Conservation (phyloP, 2,329 filamentous ascomycete genomes). For the Rachicladosporium sp. region DNA sequence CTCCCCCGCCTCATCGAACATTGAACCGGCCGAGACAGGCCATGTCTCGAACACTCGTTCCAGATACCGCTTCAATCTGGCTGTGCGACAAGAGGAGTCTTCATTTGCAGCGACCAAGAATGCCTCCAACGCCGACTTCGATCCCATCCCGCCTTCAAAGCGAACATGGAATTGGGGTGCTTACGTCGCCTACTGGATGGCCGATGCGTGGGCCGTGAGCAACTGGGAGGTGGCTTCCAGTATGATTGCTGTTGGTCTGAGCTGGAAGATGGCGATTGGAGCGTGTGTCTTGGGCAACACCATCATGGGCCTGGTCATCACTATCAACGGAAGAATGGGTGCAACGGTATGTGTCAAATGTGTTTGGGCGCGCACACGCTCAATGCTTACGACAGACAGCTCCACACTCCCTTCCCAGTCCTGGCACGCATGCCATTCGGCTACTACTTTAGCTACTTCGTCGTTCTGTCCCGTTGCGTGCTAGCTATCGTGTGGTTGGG, state of each 20-base stretch:
- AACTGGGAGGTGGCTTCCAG: constrained; percentile 33
- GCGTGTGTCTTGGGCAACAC: constrained; percentile 16
- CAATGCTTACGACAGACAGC: constrained; percentile 30
- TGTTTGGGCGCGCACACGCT: not conserved
- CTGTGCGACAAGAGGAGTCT: constrained; percentile 24
- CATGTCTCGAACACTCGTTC: constrained; percentile 14
- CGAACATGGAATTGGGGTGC: constrained; percentile 25
- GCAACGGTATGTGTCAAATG: constrained; percentile 31
- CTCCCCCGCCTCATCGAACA: constrained; percentile 14
- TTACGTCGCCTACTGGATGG: constrained; percentile 28
- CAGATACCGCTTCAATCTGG: constrained; percentile 19
- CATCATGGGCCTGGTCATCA: constrained; percentile 29
- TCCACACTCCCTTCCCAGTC: constrained; percentile 44
- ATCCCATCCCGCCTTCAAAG: constrained; percentile 27
- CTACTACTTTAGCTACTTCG: constrained; percentile 37
- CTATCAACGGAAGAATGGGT: constrained; percentile 40
- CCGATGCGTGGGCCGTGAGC: constrained; percentile 28
- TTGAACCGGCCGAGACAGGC: constrained; percentile 14
- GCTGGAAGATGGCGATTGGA: constrained; percentile 42
- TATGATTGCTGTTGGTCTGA: constrained; percentile 40
- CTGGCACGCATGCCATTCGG: constrained; percentile 43
- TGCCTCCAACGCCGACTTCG: constrained; percentile 27
- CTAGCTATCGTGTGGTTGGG: constrained; percentile 23
- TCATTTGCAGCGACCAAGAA: constrained; percentile 22
- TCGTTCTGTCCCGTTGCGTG: constrained; percentile 19